Conservation (phyloP, 306 rosid species). For the Vigna mungo region DNA sequence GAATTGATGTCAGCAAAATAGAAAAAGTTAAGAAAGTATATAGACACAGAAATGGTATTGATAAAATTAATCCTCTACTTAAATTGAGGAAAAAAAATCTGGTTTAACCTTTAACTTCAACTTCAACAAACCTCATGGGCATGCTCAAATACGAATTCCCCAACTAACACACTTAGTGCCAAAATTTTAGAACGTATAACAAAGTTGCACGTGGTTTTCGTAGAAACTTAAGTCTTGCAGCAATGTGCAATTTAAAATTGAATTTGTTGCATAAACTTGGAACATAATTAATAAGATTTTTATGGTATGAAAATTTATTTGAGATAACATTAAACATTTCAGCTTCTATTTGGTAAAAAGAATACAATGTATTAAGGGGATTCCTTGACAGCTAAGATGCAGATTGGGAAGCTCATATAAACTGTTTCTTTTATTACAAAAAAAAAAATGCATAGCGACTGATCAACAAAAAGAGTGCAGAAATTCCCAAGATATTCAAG, state of each 20-base stretch:
- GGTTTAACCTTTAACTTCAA: not conserved
- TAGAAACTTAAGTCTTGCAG: not conserved
- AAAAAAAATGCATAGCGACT: no score
- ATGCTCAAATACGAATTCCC: constrained; percentile 26
- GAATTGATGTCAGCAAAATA: constrained; percentile 28
- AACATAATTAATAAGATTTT: constrained; percentile 20
- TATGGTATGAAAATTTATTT: not conserved
- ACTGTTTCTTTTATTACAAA: not conserved
- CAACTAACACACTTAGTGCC: not conserved
- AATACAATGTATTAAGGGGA: not conserved
- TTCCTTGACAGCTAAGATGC: not conserved
- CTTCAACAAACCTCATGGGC: not conserved
- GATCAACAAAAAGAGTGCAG: not conserved
- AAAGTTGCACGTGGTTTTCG: constrained; percentile 8
- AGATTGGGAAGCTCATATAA: not conserved
- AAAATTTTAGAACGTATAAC: constrained; percentile 11
- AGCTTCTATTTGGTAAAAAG: constrained; percentile 4
- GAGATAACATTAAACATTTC: constrained; percentile 5
- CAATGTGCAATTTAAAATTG: constrained; percentile 13
- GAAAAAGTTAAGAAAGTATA: constrained; percentile 1
- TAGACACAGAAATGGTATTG: not conserved
- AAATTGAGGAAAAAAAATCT: not conserved
- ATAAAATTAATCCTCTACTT: constrained; percentile 4
- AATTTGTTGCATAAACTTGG: constrained; percentile 4
- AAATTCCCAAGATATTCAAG: not conserved